Evolutionary conservation across 495 filamentous ascomycete species (phyloP).

Genomic region (Friedmanniomyces simplex): DNA sequence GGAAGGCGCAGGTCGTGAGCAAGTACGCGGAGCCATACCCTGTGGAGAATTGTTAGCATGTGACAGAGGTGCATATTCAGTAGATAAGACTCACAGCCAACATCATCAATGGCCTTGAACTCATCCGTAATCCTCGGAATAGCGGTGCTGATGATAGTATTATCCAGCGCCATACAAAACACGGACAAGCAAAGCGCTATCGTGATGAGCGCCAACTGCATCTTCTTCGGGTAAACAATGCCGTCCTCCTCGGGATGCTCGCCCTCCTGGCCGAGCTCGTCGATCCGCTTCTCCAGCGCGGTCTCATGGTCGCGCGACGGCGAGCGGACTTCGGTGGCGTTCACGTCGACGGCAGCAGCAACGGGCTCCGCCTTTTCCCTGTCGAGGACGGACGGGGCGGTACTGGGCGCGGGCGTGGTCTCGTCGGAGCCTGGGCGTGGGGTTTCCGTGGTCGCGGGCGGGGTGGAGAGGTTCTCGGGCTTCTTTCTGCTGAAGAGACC

Average conservation of each 20-base stretch:
- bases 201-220: constrained; percentile 47
- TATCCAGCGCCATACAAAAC: constrained; percentile 58
- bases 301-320: constrained; percentile 2
- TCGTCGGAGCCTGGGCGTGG: constrained; percentile 8
- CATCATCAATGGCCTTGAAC: constrained; percentile 63
- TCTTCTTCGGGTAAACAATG: constrained; percentile 17
- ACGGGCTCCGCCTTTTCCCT: constrained; percentile 6
- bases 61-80: no score
- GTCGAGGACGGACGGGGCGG: constrained; percentile 6
- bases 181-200: constrained; percentile 51
- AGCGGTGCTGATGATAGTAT: constrained; percentile 76
- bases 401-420: constrained; percentile 9
- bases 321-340: background rate
- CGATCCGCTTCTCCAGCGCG: constrained; percentile 9
- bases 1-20: constrained; percentile 51
- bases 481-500: constrained; percentile 16
- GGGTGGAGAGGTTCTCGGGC: background rate
- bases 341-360: background rate
- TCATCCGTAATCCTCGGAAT: constrained; percentile 75
- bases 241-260: constrained; percentile 11
- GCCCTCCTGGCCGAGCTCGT: background rate
- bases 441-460: background rate
- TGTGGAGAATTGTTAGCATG: no score
- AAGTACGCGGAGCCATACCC: constrained; percentile 71
- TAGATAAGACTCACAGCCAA: constrained; percentile 36